Base-by-base conservation (phyloP, 164 flowering plant genomes). In the Umbilicus rupestris region DNA sequence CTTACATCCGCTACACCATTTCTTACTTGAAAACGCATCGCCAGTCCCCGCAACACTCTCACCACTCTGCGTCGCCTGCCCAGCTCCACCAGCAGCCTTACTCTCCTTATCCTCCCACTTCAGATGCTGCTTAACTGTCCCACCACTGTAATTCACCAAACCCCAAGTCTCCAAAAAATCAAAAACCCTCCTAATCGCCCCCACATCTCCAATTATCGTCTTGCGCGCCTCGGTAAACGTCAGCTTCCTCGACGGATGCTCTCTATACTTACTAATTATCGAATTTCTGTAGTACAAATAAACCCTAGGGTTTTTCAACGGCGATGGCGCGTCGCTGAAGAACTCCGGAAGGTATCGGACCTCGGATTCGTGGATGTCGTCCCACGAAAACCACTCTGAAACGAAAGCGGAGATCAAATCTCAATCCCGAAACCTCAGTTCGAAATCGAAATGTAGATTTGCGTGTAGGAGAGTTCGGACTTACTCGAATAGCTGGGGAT, bases 141-240 rank as follows among this genome's bases (percentile, higher is more conserved):
- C 30, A 33, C 77, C 78, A 0, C 81, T 35, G 77, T 88, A 89
- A 76, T 94, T 94, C 58, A 94, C 78, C 78, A 94, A 76, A 30
- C 97, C 97, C 97, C 99, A 94, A 31, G 78, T 73, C 70, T 94
- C 96, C 19, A 89, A 73, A 71, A 94, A 92, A 76, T 92, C 97
- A 39, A 91, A 94, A 39, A 94, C 88, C 77, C 92, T 82, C 39
- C 97, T 84, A 63, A 92, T 81, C 5, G 99, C 85, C 1, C 96
- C 99, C 9, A 83, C 96, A 60, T 91, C 99, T 24, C 96, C 99
- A 1, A 89, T 84, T 4, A 94, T 76, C 12, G 80, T 75, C 78
- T 78, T 83, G 22, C 99, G 76, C 16, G 73, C 86, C 63, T 94
- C 92, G 3, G 97, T 89, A 66, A 88, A 89, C 17, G 94, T 79